A percentile compares a stretch with the other conserved stretches of the same genome.
These are phyloP conservation scores for Corylus heterophylla DNA, from an alignment of 306 rosid genomes.

Conservation along the genomic window DNA sequence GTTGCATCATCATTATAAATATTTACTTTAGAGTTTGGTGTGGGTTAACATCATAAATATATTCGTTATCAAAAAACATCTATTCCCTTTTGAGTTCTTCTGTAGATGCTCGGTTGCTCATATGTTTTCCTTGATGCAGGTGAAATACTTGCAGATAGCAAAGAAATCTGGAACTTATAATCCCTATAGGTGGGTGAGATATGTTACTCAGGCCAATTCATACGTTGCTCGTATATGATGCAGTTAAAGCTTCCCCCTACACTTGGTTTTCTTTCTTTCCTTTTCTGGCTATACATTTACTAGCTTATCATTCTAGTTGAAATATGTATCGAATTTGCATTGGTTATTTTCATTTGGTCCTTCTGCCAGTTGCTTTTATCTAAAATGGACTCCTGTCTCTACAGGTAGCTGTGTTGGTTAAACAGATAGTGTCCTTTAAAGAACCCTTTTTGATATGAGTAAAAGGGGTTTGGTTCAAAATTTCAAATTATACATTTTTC, in stretches of 20 bases:
- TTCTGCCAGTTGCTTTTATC: not conserved
- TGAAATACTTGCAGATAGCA: slow-evolving; percentile 81
- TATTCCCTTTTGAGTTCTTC: slow-evolving; percentile 12
- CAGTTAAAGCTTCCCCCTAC: slow-evolving; percentile 6
- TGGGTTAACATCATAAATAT: no score
- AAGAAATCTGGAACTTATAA: slow-evolving; percentile 66
- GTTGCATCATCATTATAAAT: no score
- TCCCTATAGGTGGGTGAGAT: slow-evolving; percentile 90
- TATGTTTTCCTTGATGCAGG: slow-evolving; percentile 54
- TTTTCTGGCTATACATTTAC: slow-evolving; percentile 19
- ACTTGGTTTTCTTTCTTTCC: slow-evolving; percentile 1
- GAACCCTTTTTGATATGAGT: not conserved
- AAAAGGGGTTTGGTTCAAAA: not conserved
- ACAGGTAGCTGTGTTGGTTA: not conserved
- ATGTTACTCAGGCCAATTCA: slow-evolving; percentile 75
- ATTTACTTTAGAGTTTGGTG: no score
- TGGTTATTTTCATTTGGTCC: not conserved
- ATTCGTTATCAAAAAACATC: not conserved
- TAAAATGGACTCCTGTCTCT: not conserved
- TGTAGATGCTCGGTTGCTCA: slow-evolving; percentile 16
- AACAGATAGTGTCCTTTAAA: not conserved
- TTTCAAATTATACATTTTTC: not conserved
- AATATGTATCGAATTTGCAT: slow-evolving; percentile 15
- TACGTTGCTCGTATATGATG: slow-evolving; percentile 76
- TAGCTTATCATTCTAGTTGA: slow-evolving; percentile 32